phyloP scores from a whole-genome alignment of 2,329 filamentous ascomycete genomes.

The Penicillium crustosum region DNA sequence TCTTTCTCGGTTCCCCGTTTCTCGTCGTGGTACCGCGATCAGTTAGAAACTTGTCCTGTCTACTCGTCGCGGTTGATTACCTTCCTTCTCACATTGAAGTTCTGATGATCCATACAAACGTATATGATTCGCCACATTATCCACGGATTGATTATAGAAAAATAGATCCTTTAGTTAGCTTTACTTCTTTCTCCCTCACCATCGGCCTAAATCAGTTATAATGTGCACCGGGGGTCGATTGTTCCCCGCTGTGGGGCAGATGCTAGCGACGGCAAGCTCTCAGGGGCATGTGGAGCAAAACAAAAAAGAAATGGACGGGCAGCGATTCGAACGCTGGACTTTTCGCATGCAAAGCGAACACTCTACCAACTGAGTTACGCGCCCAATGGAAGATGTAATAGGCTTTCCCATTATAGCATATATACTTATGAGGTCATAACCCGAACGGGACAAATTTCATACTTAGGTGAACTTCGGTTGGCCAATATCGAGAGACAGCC shows the following conservation, averaged over 20 bases:
- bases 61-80: background rate
- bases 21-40: background rate
- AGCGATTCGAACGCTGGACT: slow-evolving; percentile 7
- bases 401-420: too few species aligned
- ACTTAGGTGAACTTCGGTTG: too few species aligned
- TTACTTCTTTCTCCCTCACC: too few species aligned
- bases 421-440: too few species aligned
- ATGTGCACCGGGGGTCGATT: too few species aligned
- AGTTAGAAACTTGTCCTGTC: background rate
- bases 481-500: too few species aligned
- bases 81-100: background rate
- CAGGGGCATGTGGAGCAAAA: background rate
- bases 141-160: background rate
- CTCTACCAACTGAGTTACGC: slow-evolving; percentile 16
- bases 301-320: background rate
- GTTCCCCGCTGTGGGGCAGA: too few species aligned
- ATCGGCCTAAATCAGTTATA: too few species aligned
- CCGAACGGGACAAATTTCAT: too few species aligned
- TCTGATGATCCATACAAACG: background rate
- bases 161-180: background rate
- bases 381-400: too few species aligned
- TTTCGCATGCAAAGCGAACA: slow-evolving; percentile 23
- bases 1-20: background rate
- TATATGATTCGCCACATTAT: background rate
- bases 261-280: too few species aligned